These are phyloP conservation scores for Cryptosporidium andersoni DNA, from an alignment of 169 alveolate species.

Conservation along the genomic window DNA sequence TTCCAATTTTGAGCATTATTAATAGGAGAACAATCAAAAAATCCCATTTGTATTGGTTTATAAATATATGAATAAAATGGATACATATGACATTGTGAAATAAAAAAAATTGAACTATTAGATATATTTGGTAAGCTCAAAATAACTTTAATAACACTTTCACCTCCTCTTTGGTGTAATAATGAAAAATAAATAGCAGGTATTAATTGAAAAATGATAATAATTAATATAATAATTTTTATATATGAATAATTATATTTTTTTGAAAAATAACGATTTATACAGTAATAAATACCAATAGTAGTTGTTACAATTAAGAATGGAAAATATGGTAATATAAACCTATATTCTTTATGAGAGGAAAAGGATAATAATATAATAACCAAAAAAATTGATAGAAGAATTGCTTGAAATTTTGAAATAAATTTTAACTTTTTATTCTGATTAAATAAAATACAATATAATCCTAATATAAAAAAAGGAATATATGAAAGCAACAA, in stretches of 20 bases:
- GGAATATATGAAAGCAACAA: conserved; percentile 11
- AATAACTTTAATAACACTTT: conserved; percentile 43
- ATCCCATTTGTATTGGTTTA: conserved; percentile 66
- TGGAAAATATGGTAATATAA: conserved; percentile 70
- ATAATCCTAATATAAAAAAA: conserved; percentile 3
- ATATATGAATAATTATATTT: conserved; percentile 14
- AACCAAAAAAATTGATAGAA: background rate
- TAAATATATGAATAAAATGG: conserved; percentile 75
- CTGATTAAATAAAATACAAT: background rate
- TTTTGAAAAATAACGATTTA: background rate
- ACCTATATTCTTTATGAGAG: conserved; percentile 71
- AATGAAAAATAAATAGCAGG: conserved; percentile 68
- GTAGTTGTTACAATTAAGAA: conserved; percentile 4
- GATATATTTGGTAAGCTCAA: conserved; percentile 25
- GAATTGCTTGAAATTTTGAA: background rate
- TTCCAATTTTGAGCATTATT: conserved; percentile 5
- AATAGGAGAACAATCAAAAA: conserved; percentile 72
- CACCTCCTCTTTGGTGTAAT: conserved; percentile 71
- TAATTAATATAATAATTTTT: background rate
- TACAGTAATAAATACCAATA: conserved; percentile 1
- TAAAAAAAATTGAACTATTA: conserved; percentile 67
- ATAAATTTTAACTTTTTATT: background rate
- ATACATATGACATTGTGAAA: conserved; percentile 72
- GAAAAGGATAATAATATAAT: conserved; percentile 21
- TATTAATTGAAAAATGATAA: conserved; percentile 40